Evolutionary conservation across 495 filamentous ascomycete species (phyloP).

Genomic region (Aspergillus wentii): DNA sequence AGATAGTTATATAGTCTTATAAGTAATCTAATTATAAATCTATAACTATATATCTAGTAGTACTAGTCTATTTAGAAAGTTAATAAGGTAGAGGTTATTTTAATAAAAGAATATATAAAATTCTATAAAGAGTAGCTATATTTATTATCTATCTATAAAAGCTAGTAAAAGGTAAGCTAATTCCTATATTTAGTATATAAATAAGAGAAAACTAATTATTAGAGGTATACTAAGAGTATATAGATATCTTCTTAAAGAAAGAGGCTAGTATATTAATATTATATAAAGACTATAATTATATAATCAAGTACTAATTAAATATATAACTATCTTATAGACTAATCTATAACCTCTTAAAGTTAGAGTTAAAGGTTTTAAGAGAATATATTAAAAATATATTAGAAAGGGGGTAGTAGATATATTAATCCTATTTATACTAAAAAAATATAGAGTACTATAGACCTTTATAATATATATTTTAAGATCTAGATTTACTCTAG

Average conservation of each 20-base stretch:
- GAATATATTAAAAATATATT: not conserved
- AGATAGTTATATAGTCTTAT: not conserved
- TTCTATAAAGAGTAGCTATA: not conserved
- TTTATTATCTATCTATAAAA: not conserved
- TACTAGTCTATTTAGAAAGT: not conserved
- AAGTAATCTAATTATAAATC: not conserved
- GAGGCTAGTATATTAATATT: not conserved
- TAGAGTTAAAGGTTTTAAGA: not conserved
- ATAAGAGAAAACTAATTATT: not conserved
- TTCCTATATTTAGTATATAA: not conserved
- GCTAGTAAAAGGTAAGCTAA: not conserved
- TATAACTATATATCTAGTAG: not conserved
- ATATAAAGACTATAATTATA: constrained; percentile 2
- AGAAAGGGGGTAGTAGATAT: not conserved
- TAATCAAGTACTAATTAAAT: constrained; percentile 1
- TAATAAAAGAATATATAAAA: not conserved
- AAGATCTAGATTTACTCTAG: not conserved
- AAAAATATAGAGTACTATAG: constrained; percentile 3
- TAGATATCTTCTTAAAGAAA: not conserved
- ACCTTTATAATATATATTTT: not conserved
- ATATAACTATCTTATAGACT: constrained; percentile 3
- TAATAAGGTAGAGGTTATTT: not conserved
- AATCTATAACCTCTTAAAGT: constrained; percentile 1
- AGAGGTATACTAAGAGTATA: not conserved
- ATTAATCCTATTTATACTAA: constrained; percentile 5